A percentile compares a stretch with the other conserved stretches of the same genome.
Evolutionary conservation across 768 basidiomycete species (phyloP).

Genomic region (Leccinum variicolor): DNA sequence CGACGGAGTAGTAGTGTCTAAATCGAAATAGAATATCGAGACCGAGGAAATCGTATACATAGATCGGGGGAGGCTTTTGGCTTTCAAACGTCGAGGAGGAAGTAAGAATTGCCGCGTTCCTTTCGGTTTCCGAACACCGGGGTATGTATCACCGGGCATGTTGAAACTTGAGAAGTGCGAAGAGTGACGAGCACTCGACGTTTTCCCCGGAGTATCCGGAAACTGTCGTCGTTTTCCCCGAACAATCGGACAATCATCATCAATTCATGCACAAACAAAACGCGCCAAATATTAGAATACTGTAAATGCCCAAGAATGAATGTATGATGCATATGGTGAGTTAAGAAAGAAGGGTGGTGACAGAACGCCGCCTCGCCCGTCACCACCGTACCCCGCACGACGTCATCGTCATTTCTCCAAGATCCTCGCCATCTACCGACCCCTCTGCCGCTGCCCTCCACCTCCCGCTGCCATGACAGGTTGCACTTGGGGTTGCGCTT

Average conservation of each 20-base stretch:
- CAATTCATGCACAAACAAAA: background rate
- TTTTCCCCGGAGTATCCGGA: background rate
- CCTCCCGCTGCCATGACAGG: conserved; percentile 2
- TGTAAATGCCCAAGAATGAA: background rate
- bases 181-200: background rate
- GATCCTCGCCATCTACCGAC: background rate
- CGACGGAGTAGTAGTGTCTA: background rate
- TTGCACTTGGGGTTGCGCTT: background rate
- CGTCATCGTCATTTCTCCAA: background rate
- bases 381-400: background rate
- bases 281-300: background rate
- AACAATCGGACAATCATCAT: background rate
- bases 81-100: background rate
- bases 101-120: background rate
- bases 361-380: background rate
- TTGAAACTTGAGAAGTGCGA: background rate
- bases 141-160: background rate
- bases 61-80: background rate
- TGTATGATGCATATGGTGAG: background rate
- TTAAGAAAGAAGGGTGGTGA: background rate
- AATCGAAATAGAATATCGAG: background rate
- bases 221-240: background rate
- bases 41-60: background rate
- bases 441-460: conserved; percentile 8
- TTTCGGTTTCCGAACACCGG: background rate